Evolutionary conservation across 805 yeast species (phyloP), one percentile per base, ranked within the genome.

Genomic region (Hagleromyces aurorensis): DNA sequence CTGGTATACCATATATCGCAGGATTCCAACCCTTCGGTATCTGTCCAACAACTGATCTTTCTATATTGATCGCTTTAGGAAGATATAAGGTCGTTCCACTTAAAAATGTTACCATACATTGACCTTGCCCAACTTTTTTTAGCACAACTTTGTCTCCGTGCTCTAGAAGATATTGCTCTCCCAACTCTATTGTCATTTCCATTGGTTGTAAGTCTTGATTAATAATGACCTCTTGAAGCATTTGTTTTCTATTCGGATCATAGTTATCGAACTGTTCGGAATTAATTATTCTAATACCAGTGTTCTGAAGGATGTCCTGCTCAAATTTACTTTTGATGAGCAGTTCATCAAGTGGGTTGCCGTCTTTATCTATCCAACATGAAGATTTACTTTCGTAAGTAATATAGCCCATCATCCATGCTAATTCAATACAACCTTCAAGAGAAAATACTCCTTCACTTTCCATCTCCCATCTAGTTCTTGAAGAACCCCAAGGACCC

Each of bases 381-480:
- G 89, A 89, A 31, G 81, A 62, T 39, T 74, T 72, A 64, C 75
- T 78, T 15, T 41, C 41, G 62, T 83, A 83, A 61, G 76, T 78
- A 62, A 84, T 79, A 51, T 76, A 69, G 38, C 93, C 93, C 94
- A 84, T 84, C 44, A 84, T 79, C 89, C 93, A 82, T 25, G 94
- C 94, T 87, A 84, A 79, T 61, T 84, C 93, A 50, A 84, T 71
- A 46, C 91, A 75, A 37, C 94, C 94, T 59, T 84, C 94, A 40
- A 83, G 65, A 6, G 93, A 81, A 62, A 84, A 84, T 7, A 75
- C 79, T 43, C 94, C 93, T 34, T 59, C 40, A 23, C 87, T 78
- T 61, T 84, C 94, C 85, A 82, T 83, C 59, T 84, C 94, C 94
- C 94, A 84, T 62, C 94, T 70, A 33, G 94, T 84, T 64, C 93